Percentiles rank a stretch among this genome's conserved stretches.
These are phyloP conservation scores for Fusarium solani-melongenae DNA, from an alignment of 2,329 filamentous ascomycete species.

Conservation along the genomic window DNA sequence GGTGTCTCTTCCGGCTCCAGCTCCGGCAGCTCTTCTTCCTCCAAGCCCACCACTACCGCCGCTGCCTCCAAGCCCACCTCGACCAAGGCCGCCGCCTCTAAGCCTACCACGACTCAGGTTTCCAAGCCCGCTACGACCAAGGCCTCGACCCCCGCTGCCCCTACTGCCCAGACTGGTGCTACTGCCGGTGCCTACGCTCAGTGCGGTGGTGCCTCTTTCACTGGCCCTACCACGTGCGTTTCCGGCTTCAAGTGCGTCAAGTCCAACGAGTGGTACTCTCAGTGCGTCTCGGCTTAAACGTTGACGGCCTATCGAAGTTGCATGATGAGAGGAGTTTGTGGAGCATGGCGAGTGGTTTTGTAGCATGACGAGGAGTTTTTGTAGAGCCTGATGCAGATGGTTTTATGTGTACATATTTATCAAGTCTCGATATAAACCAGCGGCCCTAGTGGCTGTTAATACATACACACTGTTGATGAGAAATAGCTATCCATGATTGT, in stretches of 20 bases:
- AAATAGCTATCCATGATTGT: too few species aligned
- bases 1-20: constrained; percentile 3
- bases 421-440: neutral
- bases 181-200: constrained; percentile 15
- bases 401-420: constrained; percentile 17
- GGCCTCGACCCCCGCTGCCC: neutral
- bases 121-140: neutral
- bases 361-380: neutral
- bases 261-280: constrained; percentile 42
- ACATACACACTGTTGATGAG: constrained; percentile 2
- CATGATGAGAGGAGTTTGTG: neutral
- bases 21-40: neutral
- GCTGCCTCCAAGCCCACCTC: neutral
- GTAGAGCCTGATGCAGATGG: neutral
- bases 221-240: constrained; percentile 36
- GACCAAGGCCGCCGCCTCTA: neutral
- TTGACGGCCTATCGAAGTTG: neutral
- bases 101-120: neutral
- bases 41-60: neutral
- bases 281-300: constrained; percentile 31
- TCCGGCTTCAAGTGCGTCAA: constrained; percentile 35
- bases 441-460: constrained; percentile 4
- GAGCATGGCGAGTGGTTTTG: neutral
- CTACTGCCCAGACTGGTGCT: neutral
- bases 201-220: constrained; percentile 42